Conservation (phyloP, 352 stramenopile species). For the Elongisporangium prolatum region DNA sequence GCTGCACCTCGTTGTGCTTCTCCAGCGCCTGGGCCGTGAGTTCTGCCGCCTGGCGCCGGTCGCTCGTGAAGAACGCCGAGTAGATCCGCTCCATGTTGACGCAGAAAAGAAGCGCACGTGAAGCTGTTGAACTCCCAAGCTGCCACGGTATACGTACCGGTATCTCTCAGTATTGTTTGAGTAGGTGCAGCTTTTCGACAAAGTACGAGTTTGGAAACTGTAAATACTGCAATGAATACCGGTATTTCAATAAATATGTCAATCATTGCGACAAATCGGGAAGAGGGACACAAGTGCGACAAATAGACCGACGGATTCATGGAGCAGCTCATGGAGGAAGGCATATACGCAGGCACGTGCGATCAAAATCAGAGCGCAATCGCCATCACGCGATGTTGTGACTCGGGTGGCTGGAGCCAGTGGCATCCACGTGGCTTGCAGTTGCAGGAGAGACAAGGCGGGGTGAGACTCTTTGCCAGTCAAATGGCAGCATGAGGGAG, state of each 20-base stretch:
- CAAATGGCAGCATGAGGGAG: too few relatives aligned
- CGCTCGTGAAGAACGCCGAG: slow-evolving; percentile 76
- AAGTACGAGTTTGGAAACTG: background rate
- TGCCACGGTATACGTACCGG: background rate
- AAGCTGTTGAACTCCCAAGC: background rate
- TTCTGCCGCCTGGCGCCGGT: slow-evolving; percentile 30
- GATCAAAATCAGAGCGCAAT: too few relatives aligned
- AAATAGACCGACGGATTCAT: background rate
- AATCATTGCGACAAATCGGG: background rate
- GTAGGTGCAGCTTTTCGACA: background rate
- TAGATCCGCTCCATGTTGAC: slow-evolving; percentile 79
- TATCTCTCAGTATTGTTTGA: background rate
- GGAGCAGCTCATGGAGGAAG: background rate
- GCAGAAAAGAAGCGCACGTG: background rate
- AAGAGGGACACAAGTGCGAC: background rate
- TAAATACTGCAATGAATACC: background rate
- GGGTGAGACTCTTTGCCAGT: background rate
- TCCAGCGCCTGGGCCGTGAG: slow-evolving; percentile 63
- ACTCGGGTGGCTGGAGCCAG: background rate
- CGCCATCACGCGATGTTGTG: background rate
- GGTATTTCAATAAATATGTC: background rate
- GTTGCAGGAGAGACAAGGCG: background rate
- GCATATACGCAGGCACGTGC: background rate
- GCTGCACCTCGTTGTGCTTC: slow-evolving; percentile 55
- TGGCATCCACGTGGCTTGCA: background rate